A percentile compares a stretch with the other conserved stretches of the same genome.
phyloP scores from a whole-genome alignment of 1,284 basidiomycete species.

The Sporisorium exsertum region DNA sequence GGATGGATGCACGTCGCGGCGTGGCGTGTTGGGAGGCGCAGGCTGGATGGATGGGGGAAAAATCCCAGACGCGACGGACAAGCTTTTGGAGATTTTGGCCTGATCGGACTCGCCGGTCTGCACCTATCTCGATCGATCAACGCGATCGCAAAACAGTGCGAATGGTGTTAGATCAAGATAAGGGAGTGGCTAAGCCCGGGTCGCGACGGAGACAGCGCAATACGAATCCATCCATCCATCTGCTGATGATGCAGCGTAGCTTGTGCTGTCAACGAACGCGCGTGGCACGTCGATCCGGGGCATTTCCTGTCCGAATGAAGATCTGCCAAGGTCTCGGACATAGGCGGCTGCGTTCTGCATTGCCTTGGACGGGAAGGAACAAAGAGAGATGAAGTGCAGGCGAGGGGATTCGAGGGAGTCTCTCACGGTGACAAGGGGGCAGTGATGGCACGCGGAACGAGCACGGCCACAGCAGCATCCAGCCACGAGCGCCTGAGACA shows the following conservation, averaged over 20 bases:
- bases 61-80: constrained; percentile 9
- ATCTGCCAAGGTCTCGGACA: constrained; percentile 34
- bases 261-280: constrained; percentile 2
- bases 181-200: background rate
- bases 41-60: background rate
- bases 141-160: constrained; percentile 7
- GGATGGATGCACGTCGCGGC: constrained; percentile 36
- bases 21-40: constrained; percentile 2
- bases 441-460: constrained; percentile 13
- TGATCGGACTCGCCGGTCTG: constrained; percentile 16
- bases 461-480: constrained; percentile 9
- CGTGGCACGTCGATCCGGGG: constrained; percentile 15
- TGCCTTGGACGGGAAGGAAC: background rate
- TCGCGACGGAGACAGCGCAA: constrained; percentile 16
- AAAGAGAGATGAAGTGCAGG: constrained; percentile 11
- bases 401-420: background rate
- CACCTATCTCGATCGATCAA: constrained; percentile 7
- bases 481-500: background rate
- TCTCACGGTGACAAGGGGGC: background rate
- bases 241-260: background rate
- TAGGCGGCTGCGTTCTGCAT: constrained; percentile 19
- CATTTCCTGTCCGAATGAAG: constrained; percentile 7
- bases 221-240: background rate
- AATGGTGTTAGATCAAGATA: constrained; percentile 7
- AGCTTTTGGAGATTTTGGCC: background rate